Evolutionary conservation across 169 alveolate species (phyloP).

Genomic region (Ichthyophthirius multifiliis): DNA sequence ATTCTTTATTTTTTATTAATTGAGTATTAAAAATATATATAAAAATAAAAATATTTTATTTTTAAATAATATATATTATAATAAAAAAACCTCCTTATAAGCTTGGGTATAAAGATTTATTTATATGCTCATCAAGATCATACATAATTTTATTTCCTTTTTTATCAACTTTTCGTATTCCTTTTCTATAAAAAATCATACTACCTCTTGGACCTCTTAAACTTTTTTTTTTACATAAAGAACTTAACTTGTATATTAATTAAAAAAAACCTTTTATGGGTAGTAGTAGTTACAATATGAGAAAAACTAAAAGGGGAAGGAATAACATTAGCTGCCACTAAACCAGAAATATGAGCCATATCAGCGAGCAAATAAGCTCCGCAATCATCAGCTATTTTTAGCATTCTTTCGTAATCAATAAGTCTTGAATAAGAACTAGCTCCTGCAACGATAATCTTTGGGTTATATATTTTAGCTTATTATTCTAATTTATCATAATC

Average conservation of each 20-base stretch:
- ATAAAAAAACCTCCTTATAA: conserved; percentile 91
- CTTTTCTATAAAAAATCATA: conserved; percentile 90
- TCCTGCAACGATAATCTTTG: conserved; percentile 89
- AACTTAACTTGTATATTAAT: not conserved
- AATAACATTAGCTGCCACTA: conserved; percentile 91
- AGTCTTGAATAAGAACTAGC: conserved; percentile 79
- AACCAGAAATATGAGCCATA: conserved; percentile 96
- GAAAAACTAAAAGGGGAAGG: conserved; percentile 90
- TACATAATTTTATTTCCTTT: conserved; percentile 37
- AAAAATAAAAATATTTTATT: too few species aligned
- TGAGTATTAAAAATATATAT: too few species aligned
- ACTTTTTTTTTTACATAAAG: conserved; percentile 12
- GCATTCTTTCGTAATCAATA: conserved; percentile 85
- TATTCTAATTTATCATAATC: conserved; percentile 92
- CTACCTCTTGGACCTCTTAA: conserved; percentile 97
- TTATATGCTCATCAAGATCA: conserved; percentile 87
- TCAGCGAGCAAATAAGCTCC: conserved; percentile 96
- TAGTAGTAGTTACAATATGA: conserved; percentile 98
- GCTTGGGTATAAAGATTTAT: conserved; percentile 96
- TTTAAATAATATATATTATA: not conserved
- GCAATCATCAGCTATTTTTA: conserved; percentile 92
- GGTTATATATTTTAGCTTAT: conserved; percentile 85
- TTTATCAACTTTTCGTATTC: conserved; percentile 18
- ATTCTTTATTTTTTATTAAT: too few species aligned
- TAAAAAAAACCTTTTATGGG: conserved; percentile 83